Base-by-base conservation (phyloP, 768 basidiomycete genomes). In the Clathrus columnatus region DNA sequence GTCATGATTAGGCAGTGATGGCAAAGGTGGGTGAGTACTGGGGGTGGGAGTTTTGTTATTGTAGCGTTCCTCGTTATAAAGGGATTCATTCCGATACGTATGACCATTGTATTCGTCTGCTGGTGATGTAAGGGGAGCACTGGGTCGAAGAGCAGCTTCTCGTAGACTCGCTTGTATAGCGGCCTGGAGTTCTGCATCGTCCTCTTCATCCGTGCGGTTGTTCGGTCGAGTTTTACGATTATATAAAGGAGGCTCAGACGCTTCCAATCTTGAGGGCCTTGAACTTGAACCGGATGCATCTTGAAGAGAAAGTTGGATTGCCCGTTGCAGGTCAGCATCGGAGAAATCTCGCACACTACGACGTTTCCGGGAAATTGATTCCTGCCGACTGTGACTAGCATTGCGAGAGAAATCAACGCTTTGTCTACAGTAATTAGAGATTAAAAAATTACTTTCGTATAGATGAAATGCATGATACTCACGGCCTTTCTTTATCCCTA, bases 101-200 rank as follows among this genome's bases (percentile, higher is more conserved):
- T 71, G 52, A 58, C 41, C 66, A 2, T 56, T 63, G 48, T 66
- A 60, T 0, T 49, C 50, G 55, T 65, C 65, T 28, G 73, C 70
- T 0, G 71, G 66, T 5, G 69, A 51, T 8, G 75, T 79, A 17
- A 78, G 68, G 0, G 92, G 91, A 0, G 88, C 89, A 62, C 88
- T 91, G 6, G 91, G 83, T 59, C 76, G 81, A 0, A 85, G 85
- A 10, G 87, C 83, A 57, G 80, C 84, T 62, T 99, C 96, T n/a
- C 84, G 77, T 59, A 99, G 68, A 65, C 88, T 91, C 0, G 96
- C 96, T 65, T 97, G 92, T 50, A 99, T 99, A 0, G 96, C 96
- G 18, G 95, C 89, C 57, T 77, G 81, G 18, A 99, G 73, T 56
- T 98, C 93, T 10, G 88, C 87, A 68, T 99, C 95, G 2, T 95